Percentiles rank a stretch among this genome's conserved stretches.
phyloP scores from a whole-genome alignment of 148 eudicot species.

The Rhododendron williamsianum region DNA sequence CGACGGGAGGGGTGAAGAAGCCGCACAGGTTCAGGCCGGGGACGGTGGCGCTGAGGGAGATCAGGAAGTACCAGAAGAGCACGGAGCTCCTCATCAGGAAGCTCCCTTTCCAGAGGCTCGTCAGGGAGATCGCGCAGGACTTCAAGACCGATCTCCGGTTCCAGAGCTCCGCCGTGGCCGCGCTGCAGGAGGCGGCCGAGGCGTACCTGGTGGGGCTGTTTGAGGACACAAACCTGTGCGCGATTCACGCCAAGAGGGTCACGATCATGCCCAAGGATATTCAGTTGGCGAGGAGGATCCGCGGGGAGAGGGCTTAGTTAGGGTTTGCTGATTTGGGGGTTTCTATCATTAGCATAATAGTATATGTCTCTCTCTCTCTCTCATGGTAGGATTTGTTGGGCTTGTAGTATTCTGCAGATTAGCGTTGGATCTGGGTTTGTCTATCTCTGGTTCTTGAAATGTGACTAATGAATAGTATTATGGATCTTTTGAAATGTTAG shows the following conservation, averaged over 20 bases:
- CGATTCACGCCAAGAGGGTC: slow-evolving; percentile 5
- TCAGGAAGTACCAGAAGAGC: slow-evolving; percentile 59
- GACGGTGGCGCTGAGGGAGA: slow-evolving; percentile 50
- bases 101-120: slow-evolving; percentile 51
- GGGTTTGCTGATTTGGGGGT: neutral
- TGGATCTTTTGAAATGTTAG: no score
- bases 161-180: slow-evolving; percentile 43
- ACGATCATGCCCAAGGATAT: slow-evolving; percentile 34
- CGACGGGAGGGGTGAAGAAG: slow-evolving; percentile 56
- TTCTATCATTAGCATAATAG: neutral
- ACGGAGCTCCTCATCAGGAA: slow-evolving; percentile 50
- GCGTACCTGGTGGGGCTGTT: neutral
- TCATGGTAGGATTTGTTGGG: no score
- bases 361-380: no score
- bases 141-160: slow-evolving; percentile 56
- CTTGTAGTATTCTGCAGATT: no score
- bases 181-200: neutral
- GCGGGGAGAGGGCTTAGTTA: slow-evolving; percentile 32
- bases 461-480: no score
- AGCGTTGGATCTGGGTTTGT: no score
- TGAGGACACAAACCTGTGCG: neutral
- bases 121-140: slow-evolving; percentile 56
- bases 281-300: slow-evolving; percentile 33
- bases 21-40: slow-evolving; percentile 53
- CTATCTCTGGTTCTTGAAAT: no score